Evolutionary conservation across 257 asterid species (phyloP), one percentile per base, ranked within the genome.

Genomic region (Avicennia marina): DNA sequence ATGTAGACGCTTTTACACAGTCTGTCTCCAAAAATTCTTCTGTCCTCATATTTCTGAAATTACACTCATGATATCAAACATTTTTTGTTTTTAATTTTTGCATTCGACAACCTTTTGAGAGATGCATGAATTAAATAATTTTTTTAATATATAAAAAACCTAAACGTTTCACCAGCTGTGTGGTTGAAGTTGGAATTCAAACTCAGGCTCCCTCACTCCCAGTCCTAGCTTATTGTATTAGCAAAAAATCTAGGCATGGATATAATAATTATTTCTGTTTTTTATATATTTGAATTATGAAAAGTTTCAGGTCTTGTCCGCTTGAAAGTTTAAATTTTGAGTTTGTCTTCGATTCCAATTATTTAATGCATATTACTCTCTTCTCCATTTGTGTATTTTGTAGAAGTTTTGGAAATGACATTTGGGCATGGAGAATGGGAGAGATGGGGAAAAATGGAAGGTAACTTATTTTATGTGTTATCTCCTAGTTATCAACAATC

Each of bases 381-480:
- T 63, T 61, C 49, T 62, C 48, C 49, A 32, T 39, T n/a, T 54
- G 17, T 52, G 38, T 73, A 10, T 69, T 53, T 61, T 65, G 69
- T 84, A 93, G 99, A 86, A 70, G 79, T 81, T 86, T 87, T 89
- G 80, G 81, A 74, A 66, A 66, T 69, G 81, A 68, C 76, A 7
- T 77, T 60, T 11, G 89, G 67, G 76, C 81, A 68, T 48, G 81
- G 72, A 45, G 87, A 77, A 50, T 83, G 84, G 87, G 94, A 74
- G 69, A 81, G 71, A 66, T 77, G 86, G 76, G 60, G 58, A 64
- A 78, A 68, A 39, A 44, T 59, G 38, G 94, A 75, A 84, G 99
- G 97, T 93, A 82, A 53, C 22, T 31, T 29, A 3, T 53, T 60
- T 50, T 40, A 16, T 25, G 43, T 32, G 11, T 46, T 54, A 13